Percentiles rank a stretch among this genome's conserved stretches.
Evolutionary conservation across 108 stramenopile species (phyloP).

Genomic region (Nitzschia sp.): DNA sequence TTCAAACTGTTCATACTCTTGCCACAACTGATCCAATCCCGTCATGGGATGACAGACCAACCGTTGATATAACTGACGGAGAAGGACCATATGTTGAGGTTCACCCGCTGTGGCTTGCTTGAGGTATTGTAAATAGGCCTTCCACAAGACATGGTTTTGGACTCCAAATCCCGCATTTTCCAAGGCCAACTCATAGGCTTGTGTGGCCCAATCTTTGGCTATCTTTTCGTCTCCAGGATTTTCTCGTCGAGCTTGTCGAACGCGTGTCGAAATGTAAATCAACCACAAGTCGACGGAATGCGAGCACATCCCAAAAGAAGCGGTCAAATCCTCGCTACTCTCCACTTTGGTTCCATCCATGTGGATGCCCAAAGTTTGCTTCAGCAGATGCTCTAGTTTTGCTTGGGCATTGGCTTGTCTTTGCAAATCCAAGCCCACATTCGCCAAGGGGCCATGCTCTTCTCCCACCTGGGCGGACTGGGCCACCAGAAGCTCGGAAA

Average conservation of each 20-base stretch:
- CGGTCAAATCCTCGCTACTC: neutral
- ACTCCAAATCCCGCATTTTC: constrained; percentile 52
- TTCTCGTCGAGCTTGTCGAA: constrained; percentile 57
- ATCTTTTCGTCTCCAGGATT: constrained; percentile 9
- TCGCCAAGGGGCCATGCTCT: constrained; percentile 38
- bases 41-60: constrained; percentile 80
- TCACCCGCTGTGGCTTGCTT: constrained; percentile 45
- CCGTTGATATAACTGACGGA: constrained; percentile 79
- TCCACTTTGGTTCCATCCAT: constrained; percentile 42
- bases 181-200: constrained; percentile 78
- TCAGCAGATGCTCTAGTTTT: constrained; percentile 62
- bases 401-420: constrained; percentile 43
- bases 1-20: constrained; percentile 87
- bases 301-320: constrained; percentile 55
- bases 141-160: constrained; percentile 82
- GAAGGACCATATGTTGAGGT: constrained; percentile 61
- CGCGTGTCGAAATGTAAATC: constrained; percentile 58
- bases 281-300: constrained; percentile 76
- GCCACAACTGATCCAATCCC: constrained; percentile 83
- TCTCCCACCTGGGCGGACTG: constrained; percentile 54
- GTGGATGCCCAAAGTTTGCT: constrained; percentile 51
- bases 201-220: constrained; percentile 41
- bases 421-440: constrained; percentile 25
- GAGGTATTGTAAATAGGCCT: constrained; percentile 63
- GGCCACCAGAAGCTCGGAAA: constrained; percentile 64